Base-by-base conservation (phyloP, 768 basidiomycete genomes). In the Clavulina sp. region DNA sequence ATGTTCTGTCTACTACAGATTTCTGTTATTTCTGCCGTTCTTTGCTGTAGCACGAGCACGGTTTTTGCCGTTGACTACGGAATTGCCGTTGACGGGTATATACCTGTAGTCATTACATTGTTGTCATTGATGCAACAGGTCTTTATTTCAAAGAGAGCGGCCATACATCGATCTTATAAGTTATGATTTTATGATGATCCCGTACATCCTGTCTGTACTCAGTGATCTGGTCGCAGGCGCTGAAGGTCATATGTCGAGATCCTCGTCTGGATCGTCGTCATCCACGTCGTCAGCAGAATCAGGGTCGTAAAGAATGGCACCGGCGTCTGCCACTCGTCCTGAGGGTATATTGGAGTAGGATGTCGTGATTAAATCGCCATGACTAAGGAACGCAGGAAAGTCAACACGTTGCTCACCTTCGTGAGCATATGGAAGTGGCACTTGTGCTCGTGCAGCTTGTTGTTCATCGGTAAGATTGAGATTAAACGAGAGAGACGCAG, bases 221-320 rank as follows among this genome's bases (percentile, higher is more conserved):
- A n/a, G n/a, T n/a, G n/a, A n/a, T n/a, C n/a, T n/a, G n/a, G n/a
- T n/a, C n/a, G n/a, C n/a, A n/a, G n/a, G n/a, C n/a, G n/a, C n/a
- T n/a, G n/a, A n/a, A n/a, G n/a, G n/a, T 49, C 28, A 49, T 29
- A 49, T 29, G 59, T 93, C 85, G 54, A 93, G 68, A 65, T 93
- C 89, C 61, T 93, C 91, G 58, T 95, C 91, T 21, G 91, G 91
- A 68, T 95, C 91, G 51, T 93, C 91, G 51, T 92, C 91, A 61
- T 95, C 91, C 48, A 92, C 75, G 57, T 95, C 91, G 60, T 95
- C 91, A 26, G 84, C 88, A 26, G 85, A 87, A 62, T 92, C 91
- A 5, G 91, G 88, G 58, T 91, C 86, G 57, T 93, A 95, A 54
- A 81, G 70, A 51, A 95, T 92, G 26, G 33, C 23, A 3, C 56